These are phyloP conservation scores for Polyporus arcularius DNA, from an alignment of 768 basidiomycete species.

Conservation along the genomic window DNA sequence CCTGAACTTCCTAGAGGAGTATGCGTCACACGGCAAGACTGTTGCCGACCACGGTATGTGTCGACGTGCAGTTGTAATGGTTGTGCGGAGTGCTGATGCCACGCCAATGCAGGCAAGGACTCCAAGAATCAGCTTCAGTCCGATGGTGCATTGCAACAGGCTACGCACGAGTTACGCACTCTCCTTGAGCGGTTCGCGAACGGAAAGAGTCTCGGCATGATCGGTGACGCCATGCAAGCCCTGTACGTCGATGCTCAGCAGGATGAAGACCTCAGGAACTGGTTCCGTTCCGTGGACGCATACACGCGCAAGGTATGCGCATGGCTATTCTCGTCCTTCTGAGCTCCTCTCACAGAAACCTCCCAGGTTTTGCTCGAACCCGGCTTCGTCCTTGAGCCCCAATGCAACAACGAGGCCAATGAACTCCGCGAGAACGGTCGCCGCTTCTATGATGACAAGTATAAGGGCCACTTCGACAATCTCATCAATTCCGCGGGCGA, in stretches of 20 bases:
- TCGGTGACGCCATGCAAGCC: constrained; percentile 69
- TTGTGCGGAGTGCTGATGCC: background rate
- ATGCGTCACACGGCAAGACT: constrained; percentile 43
- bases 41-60: constrained; percentile 19
- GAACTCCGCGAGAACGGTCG: constrained; percentile 71
- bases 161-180: constrained; percentile 67
- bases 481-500: constrained; percentile 66
- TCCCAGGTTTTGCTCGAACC: constrained; percentile 69
- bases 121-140: constrained; percentile 27
- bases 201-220: constrained; percentile 59
- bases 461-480: constrained; percentile 77
- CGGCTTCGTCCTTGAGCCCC: constrained; percentile 83
- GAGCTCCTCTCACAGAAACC: background rate
- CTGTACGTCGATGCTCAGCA: constrained; percentile 74
- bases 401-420: constrained; percentile 64
- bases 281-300: constrained; percentile 65
- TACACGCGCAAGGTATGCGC: constrained; percentile 63
- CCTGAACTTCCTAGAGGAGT: constrained; percentile 61
- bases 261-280: constrained; percentile 73
- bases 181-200: constrained; percentile 93
- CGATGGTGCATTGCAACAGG: constrained; percentile 58
- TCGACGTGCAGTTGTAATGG: background rate
- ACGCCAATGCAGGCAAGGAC: constrained; percentile 19
- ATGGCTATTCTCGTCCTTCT: background rate
- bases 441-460: constrained; percentile 75